A percentile compares a stretch with the other conserved stretches of the same genome.
Evolutionary conservation across 257 asterid genomes (phyloP).

Genomic region (Petunia secreta): DNA sequence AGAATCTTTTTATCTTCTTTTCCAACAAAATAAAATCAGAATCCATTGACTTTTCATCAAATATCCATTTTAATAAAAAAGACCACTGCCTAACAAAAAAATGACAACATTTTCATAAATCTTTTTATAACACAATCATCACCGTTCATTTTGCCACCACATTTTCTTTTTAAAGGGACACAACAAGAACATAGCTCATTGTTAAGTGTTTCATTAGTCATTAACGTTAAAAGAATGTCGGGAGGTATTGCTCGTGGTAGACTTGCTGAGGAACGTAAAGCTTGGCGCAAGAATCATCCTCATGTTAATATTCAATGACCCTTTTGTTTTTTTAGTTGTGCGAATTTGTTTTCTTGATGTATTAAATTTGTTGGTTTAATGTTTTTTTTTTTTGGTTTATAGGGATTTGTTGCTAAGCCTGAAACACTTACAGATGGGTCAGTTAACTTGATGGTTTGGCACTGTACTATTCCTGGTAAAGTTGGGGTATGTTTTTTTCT

Average conservation of each 20-base stretch:
- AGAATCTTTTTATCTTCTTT: neutral
- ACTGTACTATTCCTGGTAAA: slow-evolving; percentile 45
- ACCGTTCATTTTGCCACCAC: slow-evolving; percentile 17
- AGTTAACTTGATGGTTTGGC: slow-evolving; percentile 43
- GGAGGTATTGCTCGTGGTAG: slow-evolving; percentile 72
- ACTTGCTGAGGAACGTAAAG: slow-evolving; percentile 82
- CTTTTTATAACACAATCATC: neutral
- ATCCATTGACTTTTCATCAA: neutral
- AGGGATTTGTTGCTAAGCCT: slow-evolving; percentile 47
- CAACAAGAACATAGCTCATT: neutral
- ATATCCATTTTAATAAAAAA: neutral
- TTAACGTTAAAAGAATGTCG: slow-evolving; percentile 32
- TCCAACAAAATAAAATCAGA: neutral
- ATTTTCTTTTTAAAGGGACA: neutral
- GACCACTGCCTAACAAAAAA: neutral
- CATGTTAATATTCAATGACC: slow-evolving; percentile 51
- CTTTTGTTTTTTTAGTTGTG: neutral
- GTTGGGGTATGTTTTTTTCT: slow-evolving; percentile 32
- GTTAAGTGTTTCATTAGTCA: neutral
- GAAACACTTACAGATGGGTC: slow-evolving; percentile 39
- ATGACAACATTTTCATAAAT: neutral
- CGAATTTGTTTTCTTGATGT: neutral
- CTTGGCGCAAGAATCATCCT: slow-evolving; percentile 93
- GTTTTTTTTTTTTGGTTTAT: neutral
- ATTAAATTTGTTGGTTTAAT: neutral